Evolutionary conservation across 805 yeast species (phyloP).

Genomic region (Yamadazyma ubonensis): DNA sequence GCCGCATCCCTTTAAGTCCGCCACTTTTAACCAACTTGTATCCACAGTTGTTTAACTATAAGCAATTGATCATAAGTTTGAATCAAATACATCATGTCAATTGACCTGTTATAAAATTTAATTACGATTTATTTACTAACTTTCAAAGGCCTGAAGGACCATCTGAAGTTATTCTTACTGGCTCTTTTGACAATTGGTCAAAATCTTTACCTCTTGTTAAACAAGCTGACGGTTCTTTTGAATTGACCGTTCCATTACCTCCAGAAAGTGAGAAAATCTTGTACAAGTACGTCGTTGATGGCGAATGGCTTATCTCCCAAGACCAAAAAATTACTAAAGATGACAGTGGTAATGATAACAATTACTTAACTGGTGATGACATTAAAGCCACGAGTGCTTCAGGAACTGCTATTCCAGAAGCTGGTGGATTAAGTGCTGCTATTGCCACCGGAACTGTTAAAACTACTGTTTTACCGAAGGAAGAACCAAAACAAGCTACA

Average conservation of each 20-base stretch:
- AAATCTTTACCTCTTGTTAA: constrained; percentile 60
- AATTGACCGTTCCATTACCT: constrained; percentile 55
- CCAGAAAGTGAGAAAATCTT: constrained; percentile 40
- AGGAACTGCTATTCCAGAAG: constrained; percentile 30
- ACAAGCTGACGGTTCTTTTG: constrained; percentile 59
- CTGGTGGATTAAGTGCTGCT: constrained; percentile 33
- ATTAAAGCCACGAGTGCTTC: constrained; percentile 20
- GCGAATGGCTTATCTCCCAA: constrained; percentile 53
- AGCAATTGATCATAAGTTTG: background rate
- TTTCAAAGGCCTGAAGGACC: constrained; percentile 44
- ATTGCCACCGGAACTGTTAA: constrained; percentile 20
- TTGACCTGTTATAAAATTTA: background rate
- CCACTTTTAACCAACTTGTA: no score
- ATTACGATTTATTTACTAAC: constrained; percentile 23
- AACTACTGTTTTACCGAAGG: constrained; percentile 39
- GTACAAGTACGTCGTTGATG: constrained; percentile 70
- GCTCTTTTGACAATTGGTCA: constrained; percentile 67
- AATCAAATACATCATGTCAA: background rate
- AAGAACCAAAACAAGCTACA: constrained; percentile 34
- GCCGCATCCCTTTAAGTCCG: no score
- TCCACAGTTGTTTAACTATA: no score
- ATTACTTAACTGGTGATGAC: constrained; percentile 42
- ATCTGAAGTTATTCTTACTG: constrained; percentile 61
- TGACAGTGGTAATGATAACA: constrained; percentile 52
- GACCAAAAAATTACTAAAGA: constrained; percentile 45